Base-by-base conservation (phyloP, 164 flowering plant genomes). In the Stephania yunnanensis region DNA sequence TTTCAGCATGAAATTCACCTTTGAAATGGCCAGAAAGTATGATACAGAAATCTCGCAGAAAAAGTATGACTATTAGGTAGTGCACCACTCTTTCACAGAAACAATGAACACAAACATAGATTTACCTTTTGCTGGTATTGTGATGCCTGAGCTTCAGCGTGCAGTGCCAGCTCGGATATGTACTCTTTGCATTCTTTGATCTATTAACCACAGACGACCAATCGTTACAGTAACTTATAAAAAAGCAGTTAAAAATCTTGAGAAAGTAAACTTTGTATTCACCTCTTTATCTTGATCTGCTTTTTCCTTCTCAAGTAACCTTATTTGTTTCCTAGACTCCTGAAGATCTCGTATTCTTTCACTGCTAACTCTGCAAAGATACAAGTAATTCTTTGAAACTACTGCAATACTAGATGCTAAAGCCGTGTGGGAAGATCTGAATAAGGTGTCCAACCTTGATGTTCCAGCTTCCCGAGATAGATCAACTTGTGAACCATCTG, bases 81-180 rank as follows among this genome's bases (percentile, higher is more conserved):
- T 17, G 7, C n/a, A 17, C 20, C 7, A 58, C 17, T 17, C 22
- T 20, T 58, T 17, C 2, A 17, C 65, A 58, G 7, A 58, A n/a
- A 15, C 17, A 20, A 58, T 15, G 17, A 20, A 58, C n/a, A 13
- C 65, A 58, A 58, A 58, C n/a, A 52, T n/a, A 55, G 70, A 67
- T 71, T 7, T 89, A 92, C 98, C 95, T 91, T 94, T 76, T 90
- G 87, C 78, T 92, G 94, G 79, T 86, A 94, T 55, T 89, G 88
- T 44, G 86, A 85, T 77, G 98, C 89, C 78, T 94, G 97, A 69
- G 97, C 97, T 72, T 94, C 95, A 64, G 97, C 87, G 83, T 94
- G 98, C 86, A 92, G 70, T 30, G 88, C 78, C 77, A 94, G 79
- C 82, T 94, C 97, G 4, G 93, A 87, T 72, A 92, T 89, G 80